Base-by-base conservation (phyloP, 2,329 filamentous ascomycete species). In the Hymenotorrendiella dingleyae region DNA sequence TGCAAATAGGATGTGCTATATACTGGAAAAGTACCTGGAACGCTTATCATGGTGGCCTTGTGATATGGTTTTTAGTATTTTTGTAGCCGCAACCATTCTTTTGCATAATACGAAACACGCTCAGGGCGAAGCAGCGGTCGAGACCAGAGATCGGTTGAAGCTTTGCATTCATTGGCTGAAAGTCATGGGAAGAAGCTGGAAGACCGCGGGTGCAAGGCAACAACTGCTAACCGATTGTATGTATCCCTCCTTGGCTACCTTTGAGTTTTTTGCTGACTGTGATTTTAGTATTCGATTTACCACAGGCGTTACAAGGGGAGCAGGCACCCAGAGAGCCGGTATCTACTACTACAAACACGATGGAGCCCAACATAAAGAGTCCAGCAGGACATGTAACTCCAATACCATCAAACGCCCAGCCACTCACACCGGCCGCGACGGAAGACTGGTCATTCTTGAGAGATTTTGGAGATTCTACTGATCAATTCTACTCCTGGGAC, bases 131-230 rank as follows among this genome's bases (percentile, higher is more conserved):
- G 46, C 40, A 6, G 36, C 38, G 11, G 32, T 32, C 7, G 54
- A 56, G 23, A 53, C 39, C 6, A 43, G 45, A n/a, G 42, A 47
- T 17, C 47, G 53, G 4, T 42, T 60, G 14, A 52, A 52, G 23
- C 47, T 57, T 4, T 60, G 58, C 30, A 54, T 60, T 16, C 50
- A 53, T 33, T 60, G 58, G 58, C 50, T 60, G n/a, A 56, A 54
- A 10, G 43, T 54, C 12, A 45, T 60, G 8, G 56, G 54, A 2
- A 58, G 50, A 35, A 56, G 48, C 17, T 60, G 58, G 58, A 59
- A 60, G 28, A 59, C 42, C 47, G 58, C 57, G 29, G 56, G 56
- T 24, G 50, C 52, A 22, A 49, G 57, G 6, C 53, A 58, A 21
- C 53, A 60, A 29, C 19, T 59, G 16, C 48, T 60, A 4, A 43